Percentiles rank a stretch among this genome's conserved stretches.
Conservation (phyloP, 1,139 yeast species). For the Protomyces gravidus region DNA sequence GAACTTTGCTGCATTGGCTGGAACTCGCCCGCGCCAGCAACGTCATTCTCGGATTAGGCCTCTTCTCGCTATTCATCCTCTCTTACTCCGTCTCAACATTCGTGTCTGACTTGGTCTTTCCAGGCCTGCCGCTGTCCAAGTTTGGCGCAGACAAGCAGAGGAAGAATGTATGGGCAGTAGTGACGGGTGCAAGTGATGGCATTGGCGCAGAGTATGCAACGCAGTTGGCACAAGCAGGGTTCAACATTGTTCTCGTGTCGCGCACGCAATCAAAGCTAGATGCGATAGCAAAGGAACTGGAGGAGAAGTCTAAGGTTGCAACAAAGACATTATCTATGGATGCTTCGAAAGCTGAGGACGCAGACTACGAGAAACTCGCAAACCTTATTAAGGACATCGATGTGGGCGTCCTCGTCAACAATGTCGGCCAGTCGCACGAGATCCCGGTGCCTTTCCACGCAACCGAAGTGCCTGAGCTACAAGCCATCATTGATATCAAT, state of each 20-base stretch:
- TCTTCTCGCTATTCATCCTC: conserved; percentile 6
- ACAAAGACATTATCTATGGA: conserved; percentile 74
- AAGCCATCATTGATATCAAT: conserved; percentile 76
- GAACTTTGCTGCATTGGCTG: conserved; percentile 4
- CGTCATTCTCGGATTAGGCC: conserved; percentile 14
- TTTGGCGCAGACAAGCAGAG: conserved; percentile 61
- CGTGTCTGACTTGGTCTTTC: conserved; percentile 17
- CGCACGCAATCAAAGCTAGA: conserved; percentile 77
- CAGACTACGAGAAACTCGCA: conserved; percentile 54
- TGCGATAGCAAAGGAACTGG: conserved; percentile 59
- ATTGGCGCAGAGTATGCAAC: conserved; percentile 86
- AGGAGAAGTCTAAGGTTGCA: conserved; percentile 54
- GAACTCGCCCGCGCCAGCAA: conserved; percentile 10
- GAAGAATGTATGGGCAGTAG: conserved; percentile 70
- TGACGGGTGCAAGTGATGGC: conserved; percentile 97
- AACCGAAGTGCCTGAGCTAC: conserved; percentile 68
- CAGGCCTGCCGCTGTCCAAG: conserved; percentile 44
- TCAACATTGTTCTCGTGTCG: conserved; percentile 76
- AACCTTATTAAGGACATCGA: conserved; percentile 49
- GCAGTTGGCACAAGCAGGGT: conserved; percentile 81
- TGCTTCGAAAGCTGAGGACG: conserved; percentile 55
- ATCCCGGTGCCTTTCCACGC: conserved; percentile 91
- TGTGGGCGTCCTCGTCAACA: conserved; percentile 74
- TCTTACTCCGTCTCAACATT: conserved; percentile 19
- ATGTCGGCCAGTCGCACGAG: conserved; percentile 91